These are phyloP conservation scores for Trametes maxima DNA, from an alignment of 768 basidiomycete species.

Conservation along the genomic window DNA sequence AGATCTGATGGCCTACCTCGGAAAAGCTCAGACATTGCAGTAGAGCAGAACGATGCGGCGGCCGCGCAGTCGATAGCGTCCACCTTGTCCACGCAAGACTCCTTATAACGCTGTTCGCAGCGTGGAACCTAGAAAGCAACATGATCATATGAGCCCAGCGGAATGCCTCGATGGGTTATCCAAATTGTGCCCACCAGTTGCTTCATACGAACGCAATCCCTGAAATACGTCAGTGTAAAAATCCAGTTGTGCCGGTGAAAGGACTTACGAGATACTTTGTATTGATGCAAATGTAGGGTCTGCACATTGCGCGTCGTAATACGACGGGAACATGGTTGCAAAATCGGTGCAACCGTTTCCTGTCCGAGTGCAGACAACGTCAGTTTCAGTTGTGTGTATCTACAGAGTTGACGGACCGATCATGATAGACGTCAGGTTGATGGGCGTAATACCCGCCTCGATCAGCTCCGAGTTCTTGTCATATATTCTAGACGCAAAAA, in stretches of 20 bases:
- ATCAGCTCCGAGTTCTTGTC: slow-evolving; percentile 48
- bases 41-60: slow-evolving; percentile 43
- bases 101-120: slow-evolving; percentile 43
- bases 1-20: slow-evolving; percentile 26
- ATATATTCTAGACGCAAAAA: slow-evolving; percentile 50
- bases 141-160: background rate
- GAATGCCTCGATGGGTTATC: background rate
- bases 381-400: background rate
- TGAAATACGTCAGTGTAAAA: slow-evolving; percentile 4
- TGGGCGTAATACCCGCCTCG: slow-evolving; percentile 50
- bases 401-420: slow-evolving; percentile 39
- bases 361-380: slow-evolving; percentile 14
- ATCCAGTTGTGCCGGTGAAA: background rate
- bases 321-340: slow-evolving; percentile 41
- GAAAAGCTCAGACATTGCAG: slow-evolving; percentile 32
- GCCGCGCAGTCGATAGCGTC: slow-evolving; percentile 48
- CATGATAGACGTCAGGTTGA: slow-evolving; percentile 51
- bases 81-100: slow-evolving; percentile 44
- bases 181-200: slow-evolving; percentile 33
- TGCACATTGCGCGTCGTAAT: slow-evolving; percentile 56
- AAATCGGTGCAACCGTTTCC: slow-evolving; percentile 50
- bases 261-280: slow-evolving; percentile 45
- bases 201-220: slow-evolving; percentile 48
- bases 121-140: slow-evolving; percentile 40
- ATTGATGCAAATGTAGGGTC: slow-evolving; percentile 51